phyloP scores from a whole-genome alignment of 306 rosid genomes.

The Acacia acuminata region DNA sequence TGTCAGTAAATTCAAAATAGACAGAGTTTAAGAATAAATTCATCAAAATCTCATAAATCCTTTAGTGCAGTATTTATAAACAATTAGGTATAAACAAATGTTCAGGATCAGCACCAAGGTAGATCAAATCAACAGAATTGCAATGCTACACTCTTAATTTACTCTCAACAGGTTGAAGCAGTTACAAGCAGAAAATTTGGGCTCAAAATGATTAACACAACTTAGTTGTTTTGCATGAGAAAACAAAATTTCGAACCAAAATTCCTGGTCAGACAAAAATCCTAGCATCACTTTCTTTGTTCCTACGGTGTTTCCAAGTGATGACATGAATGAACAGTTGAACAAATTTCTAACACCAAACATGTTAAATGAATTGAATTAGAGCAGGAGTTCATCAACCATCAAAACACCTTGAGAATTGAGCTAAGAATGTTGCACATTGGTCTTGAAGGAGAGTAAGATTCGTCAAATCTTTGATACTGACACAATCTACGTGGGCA shows the following conservation, averaged over 20 bases:
- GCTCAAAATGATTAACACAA: slow-evolving; percentile 10
- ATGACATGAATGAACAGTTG: slow-evolving; percentile 1
- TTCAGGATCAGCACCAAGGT: not conserved
- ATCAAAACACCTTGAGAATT: slow-evolving; percentile 60
- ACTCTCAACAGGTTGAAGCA: not conserved
- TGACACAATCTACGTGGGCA: slow-evolving; percentile 60
- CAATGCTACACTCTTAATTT: not conserved
- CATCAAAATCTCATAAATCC: not conserved
- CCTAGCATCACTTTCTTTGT: not conserved
- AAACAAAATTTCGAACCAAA: slow-evolving; percentile 1
- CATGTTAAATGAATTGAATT: not conserved
- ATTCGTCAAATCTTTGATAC: slow-evolving; percentile 66
- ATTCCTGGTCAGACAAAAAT: not conserved
- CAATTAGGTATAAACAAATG: not conserved
- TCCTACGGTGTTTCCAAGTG: not conserved
- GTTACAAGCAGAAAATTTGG: not conserved
- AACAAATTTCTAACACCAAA: slow-evolving; percentile 1
- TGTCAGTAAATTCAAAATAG: slow-evolving; percentile 27
- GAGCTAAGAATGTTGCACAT: slow-evolving; percentile 70
- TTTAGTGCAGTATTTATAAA: slow-evolving; percentile 1
- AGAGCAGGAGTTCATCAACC: slow-evolving; percentile 6
- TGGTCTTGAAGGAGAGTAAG: slow-evolving; percentile 54
- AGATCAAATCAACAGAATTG: slow-evolving; percentile 16
- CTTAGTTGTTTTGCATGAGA: not conserved
- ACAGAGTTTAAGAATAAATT: not conserved